Evolutionary conservation across 495 filamentous ascomycete genomes (phyloP), one percentile per base, ranked within the genome.

Genomic region (Neurospora sp.): DNA sequence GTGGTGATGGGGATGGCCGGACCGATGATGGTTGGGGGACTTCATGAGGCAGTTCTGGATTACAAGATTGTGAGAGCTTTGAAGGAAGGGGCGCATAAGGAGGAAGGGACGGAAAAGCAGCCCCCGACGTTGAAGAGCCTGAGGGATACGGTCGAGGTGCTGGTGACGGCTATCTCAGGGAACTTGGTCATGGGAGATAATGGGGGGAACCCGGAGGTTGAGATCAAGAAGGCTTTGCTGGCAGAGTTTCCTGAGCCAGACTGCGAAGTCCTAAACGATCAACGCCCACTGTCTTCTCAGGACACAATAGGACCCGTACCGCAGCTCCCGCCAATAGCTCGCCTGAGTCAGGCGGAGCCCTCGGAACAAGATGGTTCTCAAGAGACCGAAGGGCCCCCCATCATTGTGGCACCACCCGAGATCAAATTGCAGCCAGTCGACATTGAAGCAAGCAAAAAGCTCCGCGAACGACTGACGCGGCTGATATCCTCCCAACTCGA

Each of bases 401-500:
- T n/a, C n/a, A 27, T 68, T 11, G 6, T 12, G 35, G 61, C 68
- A 40, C 18, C 35, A n/a, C 20, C 35, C 2, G 35, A 69, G 7
- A 20, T 41, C 5, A 46, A 3, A 69, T 69, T 38, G 16, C 35
- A 39, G 3, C 35, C 37, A 41, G 10, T 20, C 5, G 68, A 39
- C 16, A 14, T 1, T 12, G 37, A 12, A 20, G 40, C 40, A 12
- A 27, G 68, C 1, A 20, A 20, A n/a, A 44, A 7, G 31, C 68
- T 69, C 35, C 35, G 68, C 35, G 37, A 69, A 38, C 37, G 31
- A 14, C 40, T 38, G 2, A 44, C 40, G 22, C 8, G 31, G 1
- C 48, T 16, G 61, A 79, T 40, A 76, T 59, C 38, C 22, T 73
- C 46, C 14, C 22, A 31, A 14, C 61, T 39, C 66, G 80, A 81